Base-by-base conservation (phyloP, 768 basidiomycete genomes). In the Nidularia pulvinata region DNA sequence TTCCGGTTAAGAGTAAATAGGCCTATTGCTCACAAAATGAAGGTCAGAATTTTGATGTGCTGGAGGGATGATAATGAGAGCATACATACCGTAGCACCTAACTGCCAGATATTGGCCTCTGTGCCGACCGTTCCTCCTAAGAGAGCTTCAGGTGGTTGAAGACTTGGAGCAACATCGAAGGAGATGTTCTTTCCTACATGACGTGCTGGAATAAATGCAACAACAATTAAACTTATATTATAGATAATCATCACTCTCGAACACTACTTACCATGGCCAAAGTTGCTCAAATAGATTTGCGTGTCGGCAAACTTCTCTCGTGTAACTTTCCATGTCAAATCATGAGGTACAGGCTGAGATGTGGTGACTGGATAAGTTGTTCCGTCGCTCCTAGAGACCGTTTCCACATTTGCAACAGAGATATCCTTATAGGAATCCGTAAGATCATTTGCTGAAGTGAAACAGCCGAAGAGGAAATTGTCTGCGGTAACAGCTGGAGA, bases 401-500 rank as follows among this genome's bases (percentile, higher is more conserved):
- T 52, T 7, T 37, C 46, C 25, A 51, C 14, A 22, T 46, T 52
- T 13, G 44, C 32, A 44, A 10, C 44, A 11, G 44, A 43, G 4
- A 37, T 44, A 39, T 51, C 33, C 14, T n/a, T 45, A 36, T 55
- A 36, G 14, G 13, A 43, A n/a, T 49, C 48, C 32, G 35, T 33
- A 22, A 56, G 33, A 14, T 46, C 50, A n/a, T 48, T 36, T 4
- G 16, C 50, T 44, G 25, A 25, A 30, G 51, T 46, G 19, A 45
- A 34, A 22, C 22, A 51, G 10, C 13, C 42, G 33, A 57, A 51
- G 35, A 58, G 54, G 39, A 58, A 52, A 33, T 58, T 55, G 35
- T 58, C 57, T 1, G 45, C 32, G 6, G 54, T 55, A 16, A 58
- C 57, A 46, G 57, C 53, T 30, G 4, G 25, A 30, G 25, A 30